Conservation (phyloP, 371 early-diverging fungal species). For the Coemansia sp. region DNA sequence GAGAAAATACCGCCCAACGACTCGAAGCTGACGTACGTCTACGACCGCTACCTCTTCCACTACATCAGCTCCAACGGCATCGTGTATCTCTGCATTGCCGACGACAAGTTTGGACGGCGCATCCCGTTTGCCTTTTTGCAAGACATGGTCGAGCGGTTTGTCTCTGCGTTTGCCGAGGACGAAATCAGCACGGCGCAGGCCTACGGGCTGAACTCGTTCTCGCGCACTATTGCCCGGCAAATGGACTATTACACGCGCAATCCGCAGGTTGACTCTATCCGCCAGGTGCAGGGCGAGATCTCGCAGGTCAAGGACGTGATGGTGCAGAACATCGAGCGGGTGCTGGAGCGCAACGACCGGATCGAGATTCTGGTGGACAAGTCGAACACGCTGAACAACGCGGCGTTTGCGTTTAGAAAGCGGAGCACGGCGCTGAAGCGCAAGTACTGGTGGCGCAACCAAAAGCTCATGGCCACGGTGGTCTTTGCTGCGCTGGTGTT, state of each 20-base stretch:
- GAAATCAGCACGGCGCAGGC: slow-evolving; percentile 63
- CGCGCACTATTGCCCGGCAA: slow-evolving; percentile 71
- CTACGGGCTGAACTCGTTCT: slow-evolving; percentile 81
- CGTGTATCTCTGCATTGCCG: slow-evolving; percentile 87
- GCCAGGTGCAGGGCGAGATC: slow-evolving; percentile 86
- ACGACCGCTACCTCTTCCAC: slow-evolving; percentile 90
- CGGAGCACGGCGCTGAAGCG: slow-evolving; percentile 83
- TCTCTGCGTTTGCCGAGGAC: slow-evolving; percentile 60
- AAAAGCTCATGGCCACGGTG: slow-evolving; percentile 72
- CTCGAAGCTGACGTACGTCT: slow-evolving; percentile 87
- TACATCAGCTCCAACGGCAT: slow-evolving; percentile 79
- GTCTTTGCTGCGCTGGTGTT: slow-evolving; percentile 67
- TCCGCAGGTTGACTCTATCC: slow-evolving; percentile 72
- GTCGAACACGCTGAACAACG: slow-evolving; percentile 83
- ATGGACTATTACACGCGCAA: slow-evolving; percentile 82
- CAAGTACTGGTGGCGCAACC: slow-evolving; percentile 94
- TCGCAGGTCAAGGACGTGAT: slow-evolving; percentile 92
- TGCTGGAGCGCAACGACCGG: slow-evolving; percentile 87
- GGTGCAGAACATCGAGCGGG: slow-evolving; percentile 91
- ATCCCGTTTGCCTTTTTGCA: slow-evolving; percentile 88
- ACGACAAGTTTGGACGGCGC: slow-evolving; percentile 82
- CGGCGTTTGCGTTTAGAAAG: slow-evolving; percentile 87
- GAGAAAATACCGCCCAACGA: slow-evolving; percentile 88
- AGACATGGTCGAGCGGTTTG: slow-evolving; percentile 72
- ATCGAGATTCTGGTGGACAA: slow-evolving; percentile 90